Evolutionary conservation across 2,329 filamentous ascomycete genomes (phyloP).

Genomic region (Apiospora marii): DNA sequence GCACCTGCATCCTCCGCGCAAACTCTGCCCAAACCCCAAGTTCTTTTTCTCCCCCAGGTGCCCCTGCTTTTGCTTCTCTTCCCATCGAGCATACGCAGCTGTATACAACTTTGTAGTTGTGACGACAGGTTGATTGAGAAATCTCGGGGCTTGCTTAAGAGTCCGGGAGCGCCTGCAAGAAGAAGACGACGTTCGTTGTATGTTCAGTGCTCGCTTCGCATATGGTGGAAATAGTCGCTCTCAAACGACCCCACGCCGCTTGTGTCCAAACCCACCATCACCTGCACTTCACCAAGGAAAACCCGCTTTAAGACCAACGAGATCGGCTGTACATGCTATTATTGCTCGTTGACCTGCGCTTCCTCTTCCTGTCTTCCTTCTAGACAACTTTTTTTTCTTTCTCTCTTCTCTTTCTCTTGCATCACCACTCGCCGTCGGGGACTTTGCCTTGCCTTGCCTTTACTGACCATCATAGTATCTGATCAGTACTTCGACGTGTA

Average conservation of each 20-base stretch:
- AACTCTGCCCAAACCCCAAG: slow-evolving; percentile 24
- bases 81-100: slow-evolving; percentile 27
- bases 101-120: slow-evolving; percentile 16
- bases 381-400: background rate
- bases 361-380: slow-evolving; percentile 11
- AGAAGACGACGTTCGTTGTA: slow-evolving; percentile 24
- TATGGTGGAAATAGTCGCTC: slow-evolving; percentile 25
- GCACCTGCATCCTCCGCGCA: slow-evolving; percentile 33
- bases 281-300: slow-evolving; percentile 12
- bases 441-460: background rate
- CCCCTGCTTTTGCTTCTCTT: slow-evolving; percentile 14
- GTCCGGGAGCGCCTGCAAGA: slow-evolving; percentile 33
- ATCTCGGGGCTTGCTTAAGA: slow-evolving; percentile 37
- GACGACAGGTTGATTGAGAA: slow-evolving; percentile 33
- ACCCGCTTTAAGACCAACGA: slow-evolving; percentile 19
- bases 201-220: slow-evolving; percentile 23
- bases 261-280: slow-evolving; percentile 19
- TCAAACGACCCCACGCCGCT: slow-evolving; percentile 26
- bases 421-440: background rate
- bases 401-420: background rate
- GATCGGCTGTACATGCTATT: slow-evolving; percentile 3
- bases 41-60: slow-evolving; percentile 21
- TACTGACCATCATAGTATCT: slow-evolving; percentile 8
- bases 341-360: slow-evolving; percentile 13
- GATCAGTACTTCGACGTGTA: slow-evolving; percentile 17